Percentiles rank a stretch among this genome's conserved stretches.
Conservation (phyloP, 176 grass and related monocot species). For the Carex kokanica region DNA sequence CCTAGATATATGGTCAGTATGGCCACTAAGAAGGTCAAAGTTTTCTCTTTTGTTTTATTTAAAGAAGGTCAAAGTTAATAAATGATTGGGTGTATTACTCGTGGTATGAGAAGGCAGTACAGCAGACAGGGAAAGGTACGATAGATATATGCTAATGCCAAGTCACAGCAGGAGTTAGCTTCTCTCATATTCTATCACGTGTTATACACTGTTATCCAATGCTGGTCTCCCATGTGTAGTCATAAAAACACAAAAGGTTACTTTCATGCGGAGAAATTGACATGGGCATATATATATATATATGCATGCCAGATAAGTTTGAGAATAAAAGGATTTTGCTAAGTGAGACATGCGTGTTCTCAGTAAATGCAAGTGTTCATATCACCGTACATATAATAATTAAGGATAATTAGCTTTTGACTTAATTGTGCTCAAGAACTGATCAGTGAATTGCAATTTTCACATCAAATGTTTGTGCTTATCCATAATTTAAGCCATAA, state of each 20-base stretch:
- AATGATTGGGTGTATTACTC: conserved; percentile 2
- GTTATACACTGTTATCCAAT: not conserved
- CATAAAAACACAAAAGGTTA: not conserved
- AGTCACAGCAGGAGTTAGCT: not conserved
- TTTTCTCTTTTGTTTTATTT: not conserved
- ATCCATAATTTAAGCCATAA: too few species aligned
- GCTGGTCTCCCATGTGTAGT: not conserved
- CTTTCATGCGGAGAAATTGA: not conserved
- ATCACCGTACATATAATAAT: not conserved
- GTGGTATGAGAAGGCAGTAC: not conserved
- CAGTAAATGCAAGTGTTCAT: not conserved
- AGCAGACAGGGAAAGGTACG: not conserved
- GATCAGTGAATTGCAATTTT: not conserved
- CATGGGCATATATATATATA: not conserved
- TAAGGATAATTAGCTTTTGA: not conserved
- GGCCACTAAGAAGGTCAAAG: not conserved
- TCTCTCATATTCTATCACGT: conserved; percentile 7
- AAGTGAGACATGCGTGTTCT: not conserved
- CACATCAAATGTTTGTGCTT: not conserved
- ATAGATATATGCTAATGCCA: not conserved
- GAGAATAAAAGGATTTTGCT: not conserved
- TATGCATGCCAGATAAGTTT: too few species aligned
- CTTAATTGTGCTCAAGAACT: not conserved
- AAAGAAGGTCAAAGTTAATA: not conserved
- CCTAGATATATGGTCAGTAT: too few species aligned